phyloP scores from a whole-genome alignment of 2,329 filamentous ascomycete species.

The Cladosporium cucumerinum region DNA sequence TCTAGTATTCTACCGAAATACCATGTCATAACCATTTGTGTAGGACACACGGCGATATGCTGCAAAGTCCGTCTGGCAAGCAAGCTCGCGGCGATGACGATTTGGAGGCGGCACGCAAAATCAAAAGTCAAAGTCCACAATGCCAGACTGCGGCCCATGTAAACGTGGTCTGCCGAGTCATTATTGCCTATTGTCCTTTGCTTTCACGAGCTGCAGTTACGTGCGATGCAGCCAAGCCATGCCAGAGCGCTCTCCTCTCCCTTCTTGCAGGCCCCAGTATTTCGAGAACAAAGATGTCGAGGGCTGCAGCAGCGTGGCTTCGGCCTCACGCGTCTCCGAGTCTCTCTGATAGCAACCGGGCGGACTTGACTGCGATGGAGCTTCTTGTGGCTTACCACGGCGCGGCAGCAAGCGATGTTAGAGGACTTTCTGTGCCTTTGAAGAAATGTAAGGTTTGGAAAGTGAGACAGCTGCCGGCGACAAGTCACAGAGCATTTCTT shows the following conservation, averaged over 20 bases:
- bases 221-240: background rate
- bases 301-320: background rate
- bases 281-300: background rate
- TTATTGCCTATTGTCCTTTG: background rate
- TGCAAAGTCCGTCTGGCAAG: slow-evolving; percentile 5
- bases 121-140: background rate
- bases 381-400: background rate
- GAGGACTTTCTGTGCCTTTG: background rate
- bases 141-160: background rate
- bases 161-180: background rate
- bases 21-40: background rate
- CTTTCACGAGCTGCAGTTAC: background rate
- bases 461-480: slow-evolving; percentile 2
- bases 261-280: background rate
- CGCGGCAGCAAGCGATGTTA: background rate
- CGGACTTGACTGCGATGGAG: background rate
- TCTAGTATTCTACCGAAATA: background rate
- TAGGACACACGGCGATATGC: slow-evolving; percentile 1
- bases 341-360: background rate
- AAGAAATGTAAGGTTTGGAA: background rate
- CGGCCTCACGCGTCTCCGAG: background rate
- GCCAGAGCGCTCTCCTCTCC: background rate
- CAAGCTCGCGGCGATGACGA: background rate
- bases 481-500: background rate
- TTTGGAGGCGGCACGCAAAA: background rate